phyloP scores from a whole-genome alignment of 1,139 yeast genomes.

The Saccharomyces hybrid region DNA sequence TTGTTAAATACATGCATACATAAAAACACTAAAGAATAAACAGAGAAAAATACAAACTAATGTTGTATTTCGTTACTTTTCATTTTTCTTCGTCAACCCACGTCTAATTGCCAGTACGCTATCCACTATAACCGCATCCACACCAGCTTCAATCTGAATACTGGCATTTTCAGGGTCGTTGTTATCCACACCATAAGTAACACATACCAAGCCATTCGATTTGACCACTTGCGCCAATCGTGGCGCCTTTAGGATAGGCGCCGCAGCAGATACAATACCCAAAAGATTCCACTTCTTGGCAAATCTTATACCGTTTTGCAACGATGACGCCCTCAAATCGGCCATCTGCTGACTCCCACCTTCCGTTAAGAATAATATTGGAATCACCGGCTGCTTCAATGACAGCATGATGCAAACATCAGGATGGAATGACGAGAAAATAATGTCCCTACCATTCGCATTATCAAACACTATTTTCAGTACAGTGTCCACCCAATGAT shows the following conservation, averaged over 20 bases:
- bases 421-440: slow-evolving; percentile 92
- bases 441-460: slow-evolving; percentile 72
- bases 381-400: slow-evolving; percentile 87
- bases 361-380: slow-evolving; percentile 83
- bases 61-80: background rate
- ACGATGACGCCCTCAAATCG: slow-evolving; percentile 78
- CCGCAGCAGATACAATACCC: slow-evolving; percentile 88
- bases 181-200: slow-evolving; percentile 81
- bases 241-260: slow-evolving; percentile 79
- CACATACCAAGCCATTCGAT: slow-evolving; percentile 85
- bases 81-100: slow-evolving; percentile 42
- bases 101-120: slow-evolving; percentile 88
- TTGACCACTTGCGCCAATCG: slow-evolving; percentile 83
- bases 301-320: slow-evolving; percentile 87
- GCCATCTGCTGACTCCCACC: slow-evolving; percentile 80
- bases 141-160: slow-evolving; percentile 87
- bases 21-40: background rate
- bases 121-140: slow-evolving; percentile 96
- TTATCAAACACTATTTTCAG: slow-evolving; percentile 74
- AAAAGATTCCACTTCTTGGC: slow-evolving; percentile 87
- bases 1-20: background rate
- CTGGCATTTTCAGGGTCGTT: slow-evolving; percentile 81
- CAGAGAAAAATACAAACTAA: background rate
- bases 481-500: slow-evolving; percentile 81
- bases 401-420: slow-evolving; percentile 82